Percentiles rank a stretch among this genome's conserved stretches.
Evolutionary conservation across 345 rosid genomes (phyloP).

Genomic region (Aquilaria sinensis): DNA sequence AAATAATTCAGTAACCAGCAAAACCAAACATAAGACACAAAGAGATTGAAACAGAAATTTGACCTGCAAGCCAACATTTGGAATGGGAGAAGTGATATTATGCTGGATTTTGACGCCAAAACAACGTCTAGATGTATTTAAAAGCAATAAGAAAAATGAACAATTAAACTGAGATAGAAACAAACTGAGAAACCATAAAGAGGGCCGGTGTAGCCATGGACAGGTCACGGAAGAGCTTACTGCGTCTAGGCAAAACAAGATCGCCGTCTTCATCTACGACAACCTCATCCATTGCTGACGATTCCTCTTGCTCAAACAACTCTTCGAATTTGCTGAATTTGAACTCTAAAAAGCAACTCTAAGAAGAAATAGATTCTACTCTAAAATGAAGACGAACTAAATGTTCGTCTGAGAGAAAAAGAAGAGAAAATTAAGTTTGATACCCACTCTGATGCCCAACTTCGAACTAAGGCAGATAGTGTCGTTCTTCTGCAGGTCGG

Average conservation of each 20-base stretch:
- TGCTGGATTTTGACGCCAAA: conserved; percentile 57
- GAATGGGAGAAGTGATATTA: conserved; percentile 69
- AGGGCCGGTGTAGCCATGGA: background rate
- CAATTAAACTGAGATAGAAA: background rate
- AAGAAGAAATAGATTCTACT: background rate
- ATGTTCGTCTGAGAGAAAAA: too few relatives aligned
- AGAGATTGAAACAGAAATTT: conserved; percentile 6
- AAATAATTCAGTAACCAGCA: background rate
- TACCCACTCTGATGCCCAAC: too few relatives aligned
- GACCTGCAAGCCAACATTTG: conserved; percentile 80
- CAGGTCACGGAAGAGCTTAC: conserved; percentile 16
- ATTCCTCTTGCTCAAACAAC: conserved; percentile 24
- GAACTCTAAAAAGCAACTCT: conserved; percentile 19
- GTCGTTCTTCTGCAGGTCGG: too few relatives aligned
- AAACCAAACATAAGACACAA: background rate
- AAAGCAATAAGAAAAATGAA: conserved; percentile 4
- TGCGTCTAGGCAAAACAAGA: conserved; percentile 63
- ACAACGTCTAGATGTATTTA: conserved; percentile 32
- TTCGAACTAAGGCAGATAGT: too few relatives aligned
- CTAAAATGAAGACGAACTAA: too few relatives aligned
- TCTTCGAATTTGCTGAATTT: conserved; percentile 24
- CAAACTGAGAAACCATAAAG: background rate
- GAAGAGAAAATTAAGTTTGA: background rate
- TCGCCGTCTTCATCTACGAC: conserved; percentile 82
- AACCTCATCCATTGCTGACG: conserved; percentile 10